Evolutionary conservation across 169 alveolate genomes (phyloP).

Genomic region (Neospora caninum): DNA sequence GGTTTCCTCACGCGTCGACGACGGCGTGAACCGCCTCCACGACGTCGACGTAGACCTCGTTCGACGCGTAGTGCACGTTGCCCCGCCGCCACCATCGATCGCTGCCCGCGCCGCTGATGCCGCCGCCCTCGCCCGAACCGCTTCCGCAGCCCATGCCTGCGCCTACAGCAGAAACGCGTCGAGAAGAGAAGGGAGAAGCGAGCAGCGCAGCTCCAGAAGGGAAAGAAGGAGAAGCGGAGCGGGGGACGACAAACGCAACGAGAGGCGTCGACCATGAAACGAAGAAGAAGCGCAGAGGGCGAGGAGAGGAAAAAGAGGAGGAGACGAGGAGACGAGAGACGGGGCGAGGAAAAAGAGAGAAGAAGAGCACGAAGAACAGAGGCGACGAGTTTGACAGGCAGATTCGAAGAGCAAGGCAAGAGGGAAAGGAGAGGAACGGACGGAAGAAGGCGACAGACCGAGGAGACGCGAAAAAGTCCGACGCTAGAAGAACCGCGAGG

Average conservation of each 20-base stretch:
- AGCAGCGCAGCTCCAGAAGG: background rate
- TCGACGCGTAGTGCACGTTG: slow-evolving; percentile 50
- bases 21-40: slow-evolving; percentile 24
- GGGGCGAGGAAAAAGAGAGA: background rate
- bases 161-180: background rate
- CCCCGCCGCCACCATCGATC: slow-evolving; percentile 57
- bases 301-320: too few relatives aligned
- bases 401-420: too few relatives aligned
- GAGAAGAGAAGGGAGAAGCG: background rate
- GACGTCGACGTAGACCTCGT: slow-evolving; percentile 51
- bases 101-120: slow-evolving; percentile 52
- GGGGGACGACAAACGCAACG: too few relatives aligned
- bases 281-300: too few relatives aligned
- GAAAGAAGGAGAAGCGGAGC: background rate
- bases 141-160: slow-evolving; percentile 56
- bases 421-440: too few relatives aligned
- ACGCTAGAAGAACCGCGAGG: too few relatives aligned
- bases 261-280: too few relatives aligned
- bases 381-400: too few relatives aligned
- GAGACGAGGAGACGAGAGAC: too few relatives aligned
- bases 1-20: slow-evolving; percentile 18
- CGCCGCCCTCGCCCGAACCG: slow-evolving; percentile 50
- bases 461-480: too few relatives aligned
- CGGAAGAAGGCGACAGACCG: too few relatives aligned
- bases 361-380: background rate